Percentiles rank a stretch among this genome's conserved stretches.
Evolutionary conservation across 78 protist species (phyloP).

Genomic region (Paulinella micropora): DNA sequence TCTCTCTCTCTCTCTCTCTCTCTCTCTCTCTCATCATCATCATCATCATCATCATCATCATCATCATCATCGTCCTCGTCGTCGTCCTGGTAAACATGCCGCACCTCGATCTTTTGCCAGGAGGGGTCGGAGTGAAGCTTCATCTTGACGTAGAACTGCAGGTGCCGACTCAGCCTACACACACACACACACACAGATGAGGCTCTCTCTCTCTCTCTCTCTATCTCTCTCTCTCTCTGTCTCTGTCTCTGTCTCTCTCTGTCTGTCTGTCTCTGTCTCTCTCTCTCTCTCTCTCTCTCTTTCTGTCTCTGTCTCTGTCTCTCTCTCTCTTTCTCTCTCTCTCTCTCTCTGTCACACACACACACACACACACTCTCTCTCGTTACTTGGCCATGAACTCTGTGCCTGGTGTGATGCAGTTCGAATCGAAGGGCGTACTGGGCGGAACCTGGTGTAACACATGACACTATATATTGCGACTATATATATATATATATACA

Average conservation of each 20-base stretch:
- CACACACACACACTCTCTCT: not conserved
- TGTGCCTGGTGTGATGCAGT: conserved; percentile 91
- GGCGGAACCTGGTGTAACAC: not conserved
- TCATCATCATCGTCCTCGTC: too few species aligned
- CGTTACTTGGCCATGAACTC: conserved; percentile 61
- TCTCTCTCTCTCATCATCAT: not conserved
- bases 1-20: not conserved
- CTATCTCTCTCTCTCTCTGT: not conserved
- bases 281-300: not conserved
- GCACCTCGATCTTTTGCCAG: too few species aligned
- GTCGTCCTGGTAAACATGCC: too few species aligned
- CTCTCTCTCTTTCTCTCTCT: not conserved
- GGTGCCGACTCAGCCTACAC: too few species aligned
- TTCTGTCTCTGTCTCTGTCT: not conserved
- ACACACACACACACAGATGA: too few species aligned
- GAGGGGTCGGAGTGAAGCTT: too few species aligned
- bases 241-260: not conserved
- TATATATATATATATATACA: not conserved
- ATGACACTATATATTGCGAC: not conserved
- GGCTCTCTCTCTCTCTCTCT: not conserved
- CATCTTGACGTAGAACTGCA: too few species aligned
- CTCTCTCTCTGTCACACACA: not conserved
- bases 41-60: too few species aligned
- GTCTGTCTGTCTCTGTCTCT: not conserved
- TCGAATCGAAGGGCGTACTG: conserved; percentile 64